Base-by-base conservation (phyloP, 345 rosid species). In the Lenwebbia sp. region DNA sequence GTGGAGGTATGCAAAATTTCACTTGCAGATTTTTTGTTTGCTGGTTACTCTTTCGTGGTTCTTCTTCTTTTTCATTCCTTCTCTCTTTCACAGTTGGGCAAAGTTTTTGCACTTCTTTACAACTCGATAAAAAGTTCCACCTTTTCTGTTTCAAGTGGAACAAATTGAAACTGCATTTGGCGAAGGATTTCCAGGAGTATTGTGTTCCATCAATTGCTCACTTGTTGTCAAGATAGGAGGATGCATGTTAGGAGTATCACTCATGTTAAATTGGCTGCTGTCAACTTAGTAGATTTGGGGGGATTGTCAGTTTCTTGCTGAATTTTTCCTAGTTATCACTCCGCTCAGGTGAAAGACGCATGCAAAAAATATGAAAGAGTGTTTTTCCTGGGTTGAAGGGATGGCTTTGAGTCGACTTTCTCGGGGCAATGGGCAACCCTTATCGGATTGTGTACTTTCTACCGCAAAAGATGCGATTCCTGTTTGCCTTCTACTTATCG, bases 1-100 rank as follows among this genome's bases (percentile, higher is more conserved):
- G 94, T 92, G 93, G 94, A 92, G 93, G 94, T 92, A 92, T 82
- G 87, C 41, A 40, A 49, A 12, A 47, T 54, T 37, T 30, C 50
- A 58, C 75, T 30, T n/a, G n/a, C 40, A 13, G 47, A 83, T 10
- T 30, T 44, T 47, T 6, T 51, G n/a, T 52, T 5, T 60, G 54
- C 33, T 25, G 33, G 76, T 57, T 84, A 12, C 25, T 41, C 57
- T 30, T n/a, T 12, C 10, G 9, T 9, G 58, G 13, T 52, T 82
- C 30, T 82, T 44, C 84, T 82, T 10, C 30, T 50, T 50, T 51
- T 70, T 25, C 25, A 19, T 70, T 70, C 47, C 13, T 65, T 9
- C 5, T 33, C 78, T 65, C 78, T 65, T 65, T 65, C 23, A 33
- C 5, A 33, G 41, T 33, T 33, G 78, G 44, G 44, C 5, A 3